Base-by-base conservation (phyloP, 192 early-diverging fungal species). In the Radiomyces spectabilis region DNA sequence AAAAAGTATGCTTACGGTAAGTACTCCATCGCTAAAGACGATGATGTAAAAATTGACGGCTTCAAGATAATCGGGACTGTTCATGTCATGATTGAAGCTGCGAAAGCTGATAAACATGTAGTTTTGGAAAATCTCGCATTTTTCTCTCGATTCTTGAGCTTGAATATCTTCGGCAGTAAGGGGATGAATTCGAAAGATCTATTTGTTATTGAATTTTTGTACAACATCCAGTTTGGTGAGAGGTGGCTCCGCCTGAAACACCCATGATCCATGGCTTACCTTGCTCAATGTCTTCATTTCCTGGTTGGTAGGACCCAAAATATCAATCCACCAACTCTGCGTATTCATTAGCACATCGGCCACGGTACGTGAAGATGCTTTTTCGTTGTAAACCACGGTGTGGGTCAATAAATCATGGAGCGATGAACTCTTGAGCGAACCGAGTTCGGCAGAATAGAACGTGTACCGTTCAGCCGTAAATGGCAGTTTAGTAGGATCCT, bases 61-160 rank as follows among this genome's bases (percentile, higher is more conserved):
- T 45, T 85, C 77, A 30, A 87, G 56, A 44, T 87, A 89, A 30
- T 68, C 52, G 19, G 72, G 72, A 42, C 79, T 81, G 60, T 77
- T 71, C 24, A 78, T 73, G 44, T 90, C 83, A 32, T 72, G 75
- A 66, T 87, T 77, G 49, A 90, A 87, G 21, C 80, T 81, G 34
- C 91, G 76, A 60, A 95, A 93, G 56, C 86, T 86, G 13, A 97
- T 82, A 77, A 97, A 97, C 62, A 89, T 90, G 69, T 99, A 99
- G 57, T 90, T 77, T 9, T 71, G 64, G 55, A 89, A 94, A 1
- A 85, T 69, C 66, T 99, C 95, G 43, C 90, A 90, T 61, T 97
- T 98, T 75, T 99, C 97, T 7, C 95, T 80, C 10, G 86, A 78
- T 52, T 93, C 88, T 40, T 91, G 82, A 7, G 84, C 86, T 47